Base-by-base conservation (phyloP, 2,329 filamentous ascomycete species). In the Pseudogymnoascus sp. region DNA sequence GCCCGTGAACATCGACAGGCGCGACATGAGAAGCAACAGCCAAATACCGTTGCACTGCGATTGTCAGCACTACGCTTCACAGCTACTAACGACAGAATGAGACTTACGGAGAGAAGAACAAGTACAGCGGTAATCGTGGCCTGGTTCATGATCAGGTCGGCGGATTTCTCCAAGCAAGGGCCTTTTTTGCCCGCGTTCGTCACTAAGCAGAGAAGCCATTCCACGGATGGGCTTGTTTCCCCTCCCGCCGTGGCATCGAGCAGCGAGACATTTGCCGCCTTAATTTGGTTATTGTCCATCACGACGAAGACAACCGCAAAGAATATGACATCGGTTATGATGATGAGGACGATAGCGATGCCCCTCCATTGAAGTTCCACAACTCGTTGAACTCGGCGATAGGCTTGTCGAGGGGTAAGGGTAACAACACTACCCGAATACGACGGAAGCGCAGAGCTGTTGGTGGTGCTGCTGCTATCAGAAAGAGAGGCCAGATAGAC, bases 281-380 rank as follows among this genome's bases (percentile, higher is more conserved):
- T 82, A 61, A 84, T 77, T 11, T 90, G 82, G 21, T 89, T 83
- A 69, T 88, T 88, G 75, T 96, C 90, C 71, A 96, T 84, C 72
- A 91, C 90, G 59, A 97, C 88, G 72, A 97, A 97, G 62, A 96
- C 83, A 52, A 96, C 81, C 1, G 93, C 88, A 76, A 97, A 97
- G 81, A 96, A 96, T 70, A 97, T 87, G 65, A 97, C 91, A 73
- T 97, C 93, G 64, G 86, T 84, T 63, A 97, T 84, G 68, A 97
- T 96, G 72, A 97, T 88, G 61, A 96, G 80, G 12, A 97, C 92
- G 65, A 97, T 90, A 45, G 87, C 85, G 64, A 97, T 93, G 49
- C 93, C 93, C 69, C 93, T 85, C 95, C 95, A 99, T 75, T 99
- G 95, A 3, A 97, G 84, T 72, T 90, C 86, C 38, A 99, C 83